Conservation (phyloP, 2,329 filamentous ascomycete species). For the Ophiostoma triangulosporum region DNA sequence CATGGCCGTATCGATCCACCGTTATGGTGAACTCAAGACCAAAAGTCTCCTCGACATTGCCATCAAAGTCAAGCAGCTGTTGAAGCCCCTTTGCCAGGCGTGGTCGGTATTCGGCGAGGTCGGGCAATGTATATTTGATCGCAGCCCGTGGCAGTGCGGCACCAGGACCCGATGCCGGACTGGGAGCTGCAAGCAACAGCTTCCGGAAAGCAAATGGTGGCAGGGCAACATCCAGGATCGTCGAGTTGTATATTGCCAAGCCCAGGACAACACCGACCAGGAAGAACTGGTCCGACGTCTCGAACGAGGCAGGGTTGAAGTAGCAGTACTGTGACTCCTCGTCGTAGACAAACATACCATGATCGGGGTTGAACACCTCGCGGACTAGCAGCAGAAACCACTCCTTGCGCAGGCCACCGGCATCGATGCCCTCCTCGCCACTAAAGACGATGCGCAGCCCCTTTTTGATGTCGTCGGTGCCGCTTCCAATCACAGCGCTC, state of each 20-base stretch:
- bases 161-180: slow-evolving; percentile 34
- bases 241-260: slow-evolving; percentile 88
- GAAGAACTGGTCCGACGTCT: slow-evolving; percentile 85
- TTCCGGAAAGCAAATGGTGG: slow-evolving; percentile 86
- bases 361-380: slow-evolving; percentile 81
- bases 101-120: slow-evolving; percentile 72
- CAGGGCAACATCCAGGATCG: slow-evolving; percentile 76
- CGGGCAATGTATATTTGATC: slow-evolving; percentile 65
- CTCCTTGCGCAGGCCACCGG: slow-evolving; percentile 79
- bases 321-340: slow-evolving; percentile 86
- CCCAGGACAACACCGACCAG: slow-evolving; percentile 79
- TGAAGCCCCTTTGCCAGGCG: slow-evolving; percentile 60
- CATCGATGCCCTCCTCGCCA: slow-evolving; percentile 85
- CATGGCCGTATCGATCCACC: slow-evolving; percentile 61
- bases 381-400: slow-evolving; percentile 84
- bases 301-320: slow-evolving; percentile 82
- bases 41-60: slow-evolving; percentile 68
- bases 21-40: slow-evolving; percentile 71
- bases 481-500: slow-evolving; percentile 69
- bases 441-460: slow-evolving; percentile 72
- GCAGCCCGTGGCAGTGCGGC: slow-evolving; percentile 43
- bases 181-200: slow-evolving; percentile 63
- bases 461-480: slow-evolving; percentile 80
- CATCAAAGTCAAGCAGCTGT: slow-evolving; percentile 68
- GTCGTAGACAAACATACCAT: slow-evolving; percentile 80